phyloP scores from a whole-genome alignment of 2,329 filamentous ascomycete species.

The Botrytis deweyae region DNA sequence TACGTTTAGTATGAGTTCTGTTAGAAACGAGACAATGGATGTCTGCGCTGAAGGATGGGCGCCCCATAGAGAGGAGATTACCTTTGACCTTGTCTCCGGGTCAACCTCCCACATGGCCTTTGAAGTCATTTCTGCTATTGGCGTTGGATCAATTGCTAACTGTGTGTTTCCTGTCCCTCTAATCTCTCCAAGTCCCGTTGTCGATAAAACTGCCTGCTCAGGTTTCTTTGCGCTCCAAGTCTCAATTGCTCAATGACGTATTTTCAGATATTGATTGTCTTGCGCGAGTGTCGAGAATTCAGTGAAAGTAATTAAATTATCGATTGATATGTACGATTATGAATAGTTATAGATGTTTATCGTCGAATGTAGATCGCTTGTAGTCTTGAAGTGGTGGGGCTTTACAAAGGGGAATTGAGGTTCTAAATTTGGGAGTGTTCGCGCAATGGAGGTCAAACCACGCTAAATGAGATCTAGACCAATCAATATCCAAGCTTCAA shows the following conservation, averaged over 20 bases:
- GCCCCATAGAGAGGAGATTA: slow-evolving; percentile 43
- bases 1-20: slow-evolving; percentile 25
- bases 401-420: slow-evolving; percentile 9
- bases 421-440: slow-evolving; percentile 16
- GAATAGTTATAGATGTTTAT: neutral
- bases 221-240: neutral
- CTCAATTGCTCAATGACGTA: neutral
- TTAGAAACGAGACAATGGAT: neutral
- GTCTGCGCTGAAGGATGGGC: neutral
- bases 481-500: slow-evolving; percentile 9
- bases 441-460: slow-evolving; percentile 2
- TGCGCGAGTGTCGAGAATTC: neutral
- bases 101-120: slow-evolving; percentile 98
- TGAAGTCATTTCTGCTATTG: slow-evolving; percentile 49
- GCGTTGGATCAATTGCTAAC: neutral
- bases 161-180: neutral
- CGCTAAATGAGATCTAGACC: slow-evolving; percentile 18
- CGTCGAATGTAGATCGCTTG: neutral
- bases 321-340: neutral
- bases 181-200: neutral
- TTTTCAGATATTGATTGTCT: neutral
- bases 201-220: neutral
- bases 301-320: neutral
- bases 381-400: slow-evolving; percentile 7
- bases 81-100: slow-evolving; percentile 94